Percentiles rank a stretch among this genome's conserved stretches.
phyloP scores from a whole-genome alignment of 345 rosid genomes.

The Turnera subulata region DNA sequence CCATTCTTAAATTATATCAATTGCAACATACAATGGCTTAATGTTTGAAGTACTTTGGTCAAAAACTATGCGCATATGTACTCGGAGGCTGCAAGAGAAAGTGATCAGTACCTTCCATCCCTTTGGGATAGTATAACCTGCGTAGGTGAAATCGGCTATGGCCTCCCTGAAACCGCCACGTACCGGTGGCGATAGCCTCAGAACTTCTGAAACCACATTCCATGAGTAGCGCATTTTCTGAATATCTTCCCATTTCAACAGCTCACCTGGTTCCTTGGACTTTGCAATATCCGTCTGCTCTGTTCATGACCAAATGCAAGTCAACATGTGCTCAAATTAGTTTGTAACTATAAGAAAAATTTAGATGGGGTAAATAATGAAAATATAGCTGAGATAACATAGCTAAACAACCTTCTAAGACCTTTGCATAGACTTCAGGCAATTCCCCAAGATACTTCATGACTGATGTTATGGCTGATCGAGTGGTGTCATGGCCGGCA shows the following conservation, averaged over 20 bases:
- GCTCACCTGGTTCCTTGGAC: slow-evolving; percentile 19
- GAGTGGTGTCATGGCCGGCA: slow-evolving; percentile 31
- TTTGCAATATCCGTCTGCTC: slow-evolving; percentile 24
- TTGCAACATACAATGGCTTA: too few relatives aligned
- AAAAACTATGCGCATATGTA: too few relatives aligned
- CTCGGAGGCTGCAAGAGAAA: neutral
- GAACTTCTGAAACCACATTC: slow-evolving; percentile 26
- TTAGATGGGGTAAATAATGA: too few relatives aligned
- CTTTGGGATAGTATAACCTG: slow-evolving; percentile 33
- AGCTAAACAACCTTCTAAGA: slow-evolving; percentile 15
- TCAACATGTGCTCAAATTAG: too few relatives aligned
- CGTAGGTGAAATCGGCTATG: slow-evolving; percentile 18
- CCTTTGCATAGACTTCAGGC: slow-evolving; percentile 20
- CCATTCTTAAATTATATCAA: too few relatives aligned
- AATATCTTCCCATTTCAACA: slow-evolving; percentile 22
- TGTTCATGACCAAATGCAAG: neutral
- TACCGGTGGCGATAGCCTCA: slow-evolving; percentile 22
- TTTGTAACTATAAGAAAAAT: too few relatives aligned
- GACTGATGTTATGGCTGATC: slow-evolving; percentile 14
- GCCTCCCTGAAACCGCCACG: slow-evolving; percentile 26
- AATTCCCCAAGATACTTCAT: slow-evolving; percentile 29
- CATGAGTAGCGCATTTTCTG: slow-evolving; percentile 27
- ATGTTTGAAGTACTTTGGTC: too few relatives aligned
- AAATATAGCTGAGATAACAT: neutral
- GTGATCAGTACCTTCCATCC: slow-evolving; percentile 27